Evolutionary conservation across 768 basidiomycete species (phyloP), one percentile per base, ranked within the genome.

Genomic region (Tulasnella sp.): DNA sequence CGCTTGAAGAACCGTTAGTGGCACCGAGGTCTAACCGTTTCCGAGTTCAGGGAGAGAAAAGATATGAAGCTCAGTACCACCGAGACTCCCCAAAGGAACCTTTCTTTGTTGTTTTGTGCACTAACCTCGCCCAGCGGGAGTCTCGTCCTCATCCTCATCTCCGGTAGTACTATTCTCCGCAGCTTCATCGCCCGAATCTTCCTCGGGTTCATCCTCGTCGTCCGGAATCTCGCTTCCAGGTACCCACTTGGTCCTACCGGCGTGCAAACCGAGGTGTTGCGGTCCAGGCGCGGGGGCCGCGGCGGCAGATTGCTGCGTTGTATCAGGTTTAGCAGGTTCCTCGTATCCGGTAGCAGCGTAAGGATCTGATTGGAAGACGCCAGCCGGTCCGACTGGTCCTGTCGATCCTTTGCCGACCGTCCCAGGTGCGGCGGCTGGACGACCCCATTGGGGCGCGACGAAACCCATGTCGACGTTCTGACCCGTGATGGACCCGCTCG

Each of bases 241-340:
- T 10, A 77, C 77, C 77, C 77, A 77, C 70, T 72, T 77, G 37
- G 77, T 72, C 46, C 77, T 61, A 10, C 77, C 77, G 37, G 77
- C 77, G 26, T 44, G 77, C 70, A 73, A 44, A 39, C 77, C 77
- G 55, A 73, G 39, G 75, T 55, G 46, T 18, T 40, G 26, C 6
- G 67, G 42, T 23, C 29, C 37, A 40, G 29, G 29, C 40, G 15
- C 39, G 26, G 29, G 9, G 23, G 20, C 32, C 57, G 48, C 29
- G 9, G 46, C 73, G 39, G 51, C 23, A 20, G n/a, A 18, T 26
- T 13, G 72, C 13, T 73, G 72, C 51, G 51, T 51, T 51, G n/a
- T 6, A 75, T 76, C 48, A 1, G n/a, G 35, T 32, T 61, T 76
- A n/a, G 48, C 51, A 32, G 48, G 75, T 26, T 76, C 75, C 61